Evolutionary conservation across 148 eudicot species (phyloP).

Genomic region (Chenopodium quinoa): DNA sequence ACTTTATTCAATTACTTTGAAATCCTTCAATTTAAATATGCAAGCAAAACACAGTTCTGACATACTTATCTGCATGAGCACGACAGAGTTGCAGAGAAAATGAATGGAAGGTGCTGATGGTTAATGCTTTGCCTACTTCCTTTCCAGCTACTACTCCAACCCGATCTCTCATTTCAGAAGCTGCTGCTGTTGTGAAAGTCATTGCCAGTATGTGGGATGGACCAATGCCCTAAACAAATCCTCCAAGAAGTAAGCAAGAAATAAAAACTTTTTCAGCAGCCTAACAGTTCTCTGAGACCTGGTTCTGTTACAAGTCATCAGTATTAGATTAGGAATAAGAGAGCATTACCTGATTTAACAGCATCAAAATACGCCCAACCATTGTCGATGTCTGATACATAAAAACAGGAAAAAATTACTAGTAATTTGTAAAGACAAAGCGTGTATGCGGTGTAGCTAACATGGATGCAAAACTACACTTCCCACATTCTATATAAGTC

Average conservation of each 20-base stretch:
- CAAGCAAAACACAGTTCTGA: not conserved
- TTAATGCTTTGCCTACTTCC: slow-evolving; percentile 71
- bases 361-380: slow-evolving; percentile 93
- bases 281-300: not conserved
- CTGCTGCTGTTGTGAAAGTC: slow-evolving; percentile 99
- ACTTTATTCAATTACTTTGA: not conserved
- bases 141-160: slow-evolving; percentile 85
- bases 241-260: slow-evolving; percentile 9
- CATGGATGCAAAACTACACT: not conserved
- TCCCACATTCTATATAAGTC: not conserved
- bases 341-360: slow-evolving; percentile 63
- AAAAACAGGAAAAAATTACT: slow-evolving; percentile 14
- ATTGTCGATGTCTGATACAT: slow-evolving; percentile 82
- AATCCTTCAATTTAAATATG: not conserved
- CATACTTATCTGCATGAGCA: slow-evolving; percentile 90
- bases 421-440: not conserved
- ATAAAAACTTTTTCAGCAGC: slow-evolving; percentile 5
- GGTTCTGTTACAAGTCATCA: not conserved
- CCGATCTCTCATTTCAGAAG: slow-evolving; percentile 94
- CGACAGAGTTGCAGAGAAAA: slow-evolving; percentile 92
- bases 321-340: not conserved
- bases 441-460: not conserved
- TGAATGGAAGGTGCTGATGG: slow-evolving; percentile 92
- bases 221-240: slow-evolving; percentile 56
- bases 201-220: slow-evolving; percentile 91